Percentiles rank a stretch among this genome's conserved stretches.
Conservation (phyloP, 2,329 filamentous ascomycete species). For the Calonectria pteridis region DNA sequence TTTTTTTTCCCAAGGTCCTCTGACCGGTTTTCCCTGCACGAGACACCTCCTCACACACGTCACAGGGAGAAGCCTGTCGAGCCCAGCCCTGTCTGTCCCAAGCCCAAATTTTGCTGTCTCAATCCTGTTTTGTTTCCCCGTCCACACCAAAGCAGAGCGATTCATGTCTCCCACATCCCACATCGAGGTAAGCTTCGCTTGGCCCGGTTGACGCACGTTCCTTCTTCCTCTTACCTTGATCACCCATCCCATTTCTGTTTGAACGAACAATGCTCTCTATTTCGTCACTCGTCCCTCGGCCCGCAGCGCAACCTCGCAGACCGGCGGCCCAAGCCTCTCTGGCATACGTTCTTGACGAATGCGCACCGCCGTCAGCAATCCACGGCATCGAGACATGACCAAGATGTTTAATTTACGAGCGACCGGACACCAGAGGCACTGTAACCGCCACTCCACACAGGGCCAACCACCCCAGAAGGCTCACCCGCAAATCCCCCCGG, state of each 20-base stretch:
- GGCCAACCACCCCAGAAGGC: neutral
- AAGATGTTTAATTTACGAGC: constrained; percentile 22
- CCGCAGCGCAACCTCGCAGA: neutral
- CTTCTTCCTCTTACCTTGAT: neutral
- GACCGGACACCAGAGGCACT: neutral
- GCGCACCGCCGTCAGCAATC: neutral
- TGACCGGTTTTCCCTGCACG: constrained; percentile 15
- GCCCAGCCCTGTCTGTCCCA: neutral
- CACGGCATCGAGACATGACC: neutral
- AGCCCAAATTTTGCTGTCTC: neutral
- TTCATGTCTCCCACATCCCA: neutral
- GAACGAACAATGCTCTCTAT: neutral
- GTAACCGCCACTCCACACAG: neutral
- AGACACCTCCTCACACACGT: constrained; percentile 17
- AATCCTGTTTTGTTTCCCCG: constrained; percentile 9
- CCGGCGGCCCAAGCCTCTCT: neutral
- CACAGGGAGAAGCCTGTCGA: neutral
- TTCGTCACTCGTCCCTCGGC: neutral
- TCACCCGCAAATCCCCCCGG: constrained; percentile 1
- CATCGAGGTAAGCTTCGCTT: constrained; percentile 7
- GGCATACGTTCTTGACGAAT: constrained; percentile 4
- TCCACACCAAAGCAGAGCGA: neutral
- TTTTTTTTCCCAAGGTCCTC: neutral
- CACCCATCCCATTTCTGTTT: neutral
- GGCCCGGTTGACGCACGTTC: constrained; percentile 5